Conservation (phyloP, 2,329 filamentous ascomycete species). For the Exophiala mesophila region DNA sequence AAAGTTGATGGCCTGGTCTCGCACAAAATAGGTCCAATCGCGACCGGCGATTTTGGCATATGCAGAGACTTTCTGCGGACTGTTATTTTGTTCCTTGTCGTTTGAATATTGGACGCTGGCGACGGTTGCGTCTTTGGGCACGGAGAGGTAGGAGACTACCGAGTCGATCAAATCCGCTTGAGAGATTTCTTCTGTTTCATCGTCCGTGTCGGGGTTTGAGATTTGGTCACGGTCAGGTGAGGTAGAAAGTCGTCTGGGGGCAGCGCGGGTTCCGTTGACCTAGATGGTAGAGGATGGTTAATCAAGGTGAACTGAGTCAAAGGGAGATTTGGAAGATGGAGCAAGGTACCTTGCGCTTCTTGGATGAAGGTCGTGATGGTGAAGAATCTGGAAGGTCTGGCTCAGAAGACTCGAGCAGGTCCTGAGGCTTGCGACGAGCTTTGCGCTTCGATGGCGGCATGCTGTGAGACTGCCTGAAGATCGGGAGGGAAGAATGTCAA, state of each 20-base stretch:
- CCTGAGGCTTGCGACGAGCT: slow-evolving; percentile 22
- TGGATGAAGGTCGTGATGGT: slow-evolving; percentile 42
- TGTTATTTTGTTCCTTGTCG: slow-evolving; percentile 36
- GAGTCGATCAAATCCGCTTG: slow-evolving; percentile 44
- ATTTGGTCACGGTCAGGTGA: slow-evolving; percentile 36
- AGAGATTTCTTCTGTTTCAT: slow-evolving; percentile 38
- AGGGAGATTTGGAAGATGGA: neutral
- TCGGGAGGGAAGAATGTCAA: neutral
- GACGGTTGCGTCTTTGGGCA: slow-evolving; percentile 40
- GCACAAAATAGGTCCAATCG: slow-evolving; percentile 50
- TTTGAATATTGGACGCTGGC: slow-evolving; percentile 44
- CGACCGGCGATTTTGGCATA: slow-evolving; percentile 49
- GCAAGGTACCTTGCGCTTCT: slow-evolving; percentile 45
- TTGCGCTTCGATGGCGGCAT: slow-evolving; percentile 27
- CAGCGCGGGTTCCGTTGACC: slow-evolving; percentile 17
- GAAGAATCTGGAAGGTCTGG: slow-evolving; percentile 45
- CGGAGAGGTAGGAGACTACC: slow-evolving; percentile 44
- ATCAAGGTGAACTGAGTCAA: neutral
- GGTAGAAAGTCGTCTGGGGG: slow-evolving; percentile 16
- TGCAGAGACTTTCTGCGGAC: slow-evolving; percentile 42
- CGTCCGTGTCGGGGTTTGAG: slow-evolving; percentile 38
- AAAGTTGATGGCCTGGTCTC: slow-evolving; percentile 45
- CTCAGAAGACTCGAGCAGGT: slow-evolving; percentile 32
- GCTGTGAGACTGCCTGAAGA: slow-evolving; percentile 1
- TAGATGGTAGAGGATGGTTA: slow-evolving; percentile 5